A percentile compares a stretch with the other conserved stretches of the same genome.
Evolutionary conservation across 345 rosid genomes (phyloP).

Genomic region (Eucalyptus marginata): DNA sequence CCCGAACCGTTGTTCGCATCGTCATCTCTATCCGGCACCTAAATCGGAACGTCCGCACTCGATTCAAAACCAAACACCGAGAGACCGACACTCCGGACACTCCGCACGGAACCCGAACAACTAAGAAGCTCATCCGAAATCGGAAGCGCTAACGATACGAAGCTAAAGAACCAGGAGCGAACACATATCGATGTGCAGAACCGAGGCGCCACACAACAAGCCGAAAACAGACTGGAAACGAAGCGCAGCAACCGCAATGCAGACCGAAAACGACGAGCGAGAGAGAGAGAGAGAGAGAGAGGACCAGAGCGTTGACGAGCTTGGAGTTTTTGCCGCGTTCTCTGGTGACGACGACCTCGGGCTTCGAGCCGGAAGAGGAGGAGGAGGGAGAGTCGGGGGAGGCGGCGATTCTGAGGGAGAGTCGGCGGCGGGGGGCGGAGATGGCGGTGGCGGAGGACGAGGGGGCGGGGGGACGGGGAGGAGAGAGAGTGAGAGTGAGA

Average conservation of each 20-base stretch:
- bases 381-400: not conserved
- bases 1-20: not conserved
- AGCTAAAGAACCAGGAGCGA: not conserved
- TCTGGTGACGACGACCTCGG: slow-evolving; percentile 82
- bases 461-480: not conserved
- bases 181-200: not conserved
- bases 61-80: not conserved
- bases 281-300: not conserved
- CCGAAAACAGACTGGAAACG: not conserved
- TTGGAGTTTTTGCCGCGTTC: slow-evolving; percentile 87
- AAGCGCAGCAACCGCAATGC: not conserved
- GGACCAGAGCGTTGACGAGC: slow-evolving; percentile 70
- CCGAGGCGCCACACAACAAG: not conserved
- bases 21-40: not conserved
- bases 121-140: not conserved
- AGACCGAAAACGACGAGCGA: no score
- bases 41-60: not conserved
- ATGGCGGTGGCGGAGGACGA: not conserved
- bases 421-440: not conserved
- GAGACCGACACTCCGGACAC: not conserved
- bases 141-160: not conserved
- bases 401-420: not conserved
- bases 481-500: not conserved
- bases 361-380: slow-evolving; percentile 4
- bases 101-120: not conserved